phyloP scores from a whole-genome alignment of 106 monocot genomes.

The Dendrobium huoshanense region DNA sequence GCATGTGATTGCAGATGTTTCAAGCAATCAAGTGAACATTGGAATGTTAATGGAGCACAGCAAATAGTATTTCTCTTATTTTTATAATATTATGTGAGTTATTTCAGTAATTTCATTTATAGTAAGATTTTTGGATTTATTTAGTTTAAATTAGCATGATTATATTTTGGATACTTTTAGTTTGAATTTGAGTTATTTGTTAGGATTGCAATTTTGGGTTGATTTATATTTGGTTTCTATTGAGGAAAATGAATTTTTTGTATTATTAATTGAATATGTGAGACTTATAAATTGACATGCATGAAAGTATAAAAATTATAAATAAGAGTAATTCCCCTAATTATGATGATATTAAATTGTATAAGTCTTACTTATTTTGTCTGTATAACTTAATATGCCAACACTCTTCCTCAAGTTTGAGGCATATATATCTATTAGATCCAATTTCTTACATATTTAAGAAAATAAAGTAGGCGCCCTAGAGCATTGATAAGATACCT shows the following conservation, averaged over 20 bases:
- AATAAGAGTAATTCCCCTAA: background rate
- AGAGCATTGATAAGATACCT: no score
- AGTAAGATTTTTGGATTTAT: background rate
- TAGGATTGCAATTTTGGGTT: background rate
- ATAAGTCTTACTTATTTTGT: background rate
- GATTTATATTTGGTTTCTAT: no score
- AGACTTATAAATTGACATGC: background rate
- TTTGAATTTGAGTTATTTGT: background rate
- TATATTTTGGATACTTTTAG: background rate
- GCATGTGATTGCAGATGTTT: background rate
- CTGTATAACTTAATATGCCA: no score
- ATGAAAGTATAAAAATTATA: background rate
- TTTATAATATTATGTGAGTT: background rate
- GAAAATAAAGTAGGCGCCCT: no score
- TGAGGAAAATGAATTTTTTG: background rate
- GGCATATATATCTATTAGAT: no score
- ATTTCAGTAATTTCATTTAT: background rate
- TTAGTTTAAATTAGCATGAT: background rate
- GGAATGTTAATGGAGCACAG: background rate
- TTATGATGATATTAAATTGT: background rate
- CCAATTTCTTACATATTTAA: no score
- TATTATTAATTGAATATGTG: background rate
- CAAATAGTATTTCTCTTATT: background rate
- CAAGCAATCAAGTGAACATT: slow-evolving; percentile 2
- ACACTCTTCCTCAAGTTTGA: no score